Percentiles rank a stretch among this genome's conserved stretches.
These are phyloP conservation scores for Syncephalastrum contaminatum DNA, from an alignment of 371 early-diverging fungal species.

Conservation along the genomic window DNA sequence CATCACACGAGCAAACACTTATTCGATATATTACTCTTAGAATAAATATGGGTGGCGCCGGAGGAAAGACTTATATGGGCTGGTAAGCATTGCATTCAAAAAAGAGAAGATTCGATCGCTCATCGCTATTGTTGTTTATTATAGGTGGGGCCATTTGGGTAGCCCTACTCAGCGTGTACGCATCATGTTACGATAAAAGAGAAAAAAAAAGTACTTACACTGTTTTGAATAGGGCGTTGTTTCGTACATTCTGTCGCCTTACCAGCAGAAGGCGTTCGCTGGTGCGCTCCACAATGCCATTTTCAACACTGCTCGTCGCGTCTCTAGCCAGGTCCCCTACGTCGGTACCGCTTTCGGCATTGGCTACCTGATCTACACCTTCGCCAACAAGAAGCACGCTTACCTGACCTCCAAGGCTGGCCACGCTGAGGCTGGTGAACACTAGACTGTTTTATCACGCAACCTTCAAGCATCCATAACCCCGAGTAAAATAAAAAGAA, in stretches of 20 bases:
- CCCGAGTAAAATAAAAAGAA: too few species aligned
- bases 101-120: too few species aligned
- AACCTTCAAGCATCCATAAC: not conserved
- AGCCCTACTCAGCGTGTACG: conserved; percentile 67
- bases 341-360: conserved; percentile 65
- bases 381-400: conserved; percentile 65
- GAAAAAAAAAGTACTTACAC: conserved; percentile 3
- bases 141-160: conserved; percentile 77
- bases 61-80: conserved; percentile 42
- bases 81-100: conserved; percentile 23
- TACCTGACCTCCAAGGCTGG: conserved; percentile 75
- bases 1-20: not conserved
- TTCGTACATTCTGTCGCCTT: conserved; percentile 76
- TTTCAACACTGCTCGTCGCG: conserved; percentile 79
- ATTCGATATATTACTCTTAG: not conserved
- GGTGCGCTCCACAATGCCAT: conserved; percentile 72
- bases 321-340: conserved; percentile 70
- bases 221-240: conserved; percentile 57
- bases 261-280: conserved; percentile 77
- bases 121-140: not conserved
- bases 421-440: conserved; percentile 45
- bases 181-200: not conserved
- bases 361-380: conserved; percentile 62
- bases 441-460: conserved; percentile 9
- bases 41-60: conserved; percentile 38